phyloP scores from a whole-genome alignment of 2,329 filamentous ascomycete species.

The Leptographium radiaticola region DNA sequence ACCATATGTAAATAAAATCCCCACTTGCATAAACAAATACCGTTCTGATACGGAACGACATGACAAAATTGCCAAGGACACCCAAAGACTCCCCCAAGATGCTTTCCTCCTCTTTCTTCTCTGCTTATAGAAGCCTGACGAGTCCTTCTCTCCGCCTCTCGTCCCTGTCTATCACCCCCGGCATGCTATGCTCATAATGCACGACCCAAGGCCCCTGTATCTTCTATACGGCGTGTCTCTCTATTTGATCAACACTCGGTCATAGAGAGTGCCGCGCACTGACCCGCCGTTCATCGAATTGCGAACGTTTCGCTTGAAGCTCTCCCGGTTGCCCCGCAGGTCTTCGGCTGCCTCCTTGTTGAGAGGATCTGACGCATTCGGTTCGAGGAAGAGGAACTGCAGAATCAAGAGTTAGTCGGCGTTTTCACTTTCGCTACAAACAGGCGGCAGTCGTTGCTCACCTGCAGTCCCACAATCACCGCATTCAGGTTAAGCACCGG shows the following conservation, averaged over 20 bases:
- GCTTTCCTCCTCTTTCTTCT: neutral
- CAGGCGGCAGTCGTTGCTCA: conserved; percentile 22
- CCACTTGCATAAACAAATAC: neutral
- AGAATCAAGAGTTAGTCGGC: conserved; percentile 21
- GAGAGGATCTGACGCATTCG: conserved; percentile 91
- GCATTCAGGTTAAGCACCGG: conserved; percentile 94
- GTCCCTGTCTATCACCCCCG: too few relatives aligned
- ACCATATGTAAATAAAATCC: neutral
- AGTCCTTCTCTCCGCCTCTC: neutral
- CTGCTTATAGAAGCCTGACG: too few relatives aligned
- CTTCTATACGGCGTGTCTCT: too few relatives aligned
- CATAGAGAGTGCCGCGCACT: conserved; percentile 61
- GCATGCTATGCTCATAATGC: neutral
- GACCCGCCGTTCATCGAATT: conserved; percentile 68
- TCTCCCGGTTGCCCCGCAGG: conserved; percentile 69
- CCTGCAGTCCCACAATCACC: conserved; percentile 90
- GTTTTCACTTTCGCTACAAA: conserved; percentile 3
- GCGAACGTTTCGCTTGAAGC: conserved; percentile 84
- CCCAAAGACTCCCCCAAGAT: neutral
- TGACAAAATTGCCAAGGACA: neutral
- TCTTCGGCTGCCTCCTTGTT: conserved; percentile 98
- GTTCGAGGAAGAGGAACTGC: conserved; percentile 87
- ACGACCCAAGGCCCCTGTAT: neutral
- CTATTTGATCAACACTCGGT: conserved; percentile 52
- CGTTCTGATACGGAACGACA: neutral